These are phyloP conservation scores for Leccinum laetum DNA, from an alignment of 1,284 basidiomycete genomes.

Conservation along the genomic window DNA sequence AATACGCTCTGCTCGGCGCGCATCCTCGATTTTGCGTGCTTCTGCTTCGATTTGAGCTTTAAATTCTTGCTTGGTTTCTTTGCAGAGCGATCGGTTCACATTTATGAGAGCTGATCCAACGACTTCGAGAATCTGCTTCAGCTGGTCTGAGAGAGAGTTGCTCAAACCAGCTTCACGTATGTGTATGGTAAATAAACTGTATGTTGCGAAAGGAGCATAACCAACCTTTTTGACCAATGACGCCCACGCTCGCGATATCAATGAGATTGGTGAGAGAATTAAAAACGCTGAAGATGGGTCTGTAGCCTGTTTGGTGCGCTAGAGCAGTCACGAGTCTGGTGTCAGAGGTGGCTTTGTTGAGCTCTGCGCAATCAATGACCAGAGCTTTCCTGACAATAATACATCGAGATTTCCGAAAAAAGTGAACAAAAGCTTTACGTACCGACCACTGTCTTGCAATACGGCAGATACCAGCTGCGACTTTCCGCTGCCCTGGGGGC, in stretches of 20 bases:
- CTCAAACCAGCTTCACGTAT: constrained; percentile 73
- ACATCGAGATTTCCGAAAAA: not conserved
- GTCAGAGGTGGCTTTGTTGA: constrained; percentile 78
- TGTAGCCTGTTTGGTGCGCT: constrained; percentile 86
- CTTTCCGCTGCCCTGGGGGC: constrained; percentile 94
- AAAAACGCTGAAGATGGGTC: constrained; percentile 89
- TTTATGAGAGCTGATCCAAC: constrained; percentile 72
- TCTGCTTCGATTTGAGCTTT: constrained; percentile 35
- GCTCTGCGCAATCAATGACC: constrained; percentile 79
- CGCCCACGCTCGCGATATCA: constrained; percentile 89
- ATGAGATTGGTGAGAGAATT: constrained; percentile 85
- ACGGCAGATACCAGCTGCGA: constrained; percentile 66
- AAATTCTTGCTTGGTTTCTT: constrained; percentile 41
- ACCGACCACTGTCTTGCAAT: constrained; percentile 63
- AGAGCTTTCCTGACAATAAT: constrained; percentile 56
- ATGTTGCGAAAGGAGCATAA: not conserved
- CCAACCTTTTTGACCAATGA: constrained; percentile 92
- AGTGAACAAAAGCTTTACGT: constrained; percentile 17
- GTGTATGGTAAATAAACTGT: constrained; percentile 4
- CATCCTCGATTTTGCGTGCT: constrained; percentile 36
- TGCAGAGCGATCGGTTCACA: constrained; percentile 56
- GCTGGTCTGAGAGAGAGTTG: constrained; percentile 81
- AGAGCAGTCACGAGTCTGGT: constrained; percentile 67
- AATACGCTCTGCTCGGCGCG: constrained; percentile 44
- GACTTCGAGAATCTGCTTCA: constrained; percentile 85